These are phyloP conservation scores for Psilocybe mexicana DNA, from an alignment of 1,284 basidiomycete species.

Conservation along the genomic window DNA sequence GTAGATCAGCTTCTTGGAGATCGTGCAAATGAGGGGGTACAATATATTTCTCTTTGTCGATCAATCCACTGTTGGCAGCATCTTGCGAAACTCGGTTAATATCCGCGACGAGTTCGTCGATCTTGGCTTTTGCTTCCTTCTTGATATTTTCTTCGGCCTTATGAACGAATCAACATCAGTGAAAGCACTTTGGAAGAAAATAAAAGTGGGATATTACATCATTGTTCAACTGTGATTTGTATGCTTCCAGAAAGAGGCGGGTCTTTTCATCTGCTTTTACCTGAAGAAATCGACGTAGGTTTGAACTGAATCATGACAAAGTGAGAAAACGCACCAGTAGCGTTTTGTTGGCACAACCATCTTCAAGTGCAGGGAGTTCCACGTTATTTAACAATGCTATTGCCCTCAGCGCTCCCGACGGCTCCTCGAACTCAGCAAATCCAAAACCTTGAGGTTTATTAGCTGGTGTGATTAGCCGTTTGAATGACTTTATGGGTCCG, in stretches of 20 bases:
- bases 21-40: conserved; percentile 95
- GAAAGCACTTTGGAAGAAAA: conserved; percentile 4
- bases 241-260: conserved; percentile 81
- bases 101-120: conserved; percentile 59
- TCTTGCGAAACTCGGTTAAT: conserved; percentile 66
- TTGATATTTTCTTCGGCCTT: conserved; percentile 63
- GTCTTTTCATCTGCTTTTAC: conserved; percentile 96
- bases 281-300: conserved; percentile 47
- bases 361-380: conserved; percentile 85
- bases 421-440: conserved; percentile 91
- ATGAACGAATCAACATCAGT: conserved; percentile 2
- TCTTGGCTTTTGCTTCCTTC: conserved; percentile 54
- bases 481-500: conserved; percentile 85
- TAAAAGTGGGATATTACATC: conserved; percentile 50
- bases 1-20: conserved; percentile 91
- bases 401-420: conserved; percentile 84
- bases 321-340: conserved; percentile 65
- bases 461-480: conserved; percentile 84
- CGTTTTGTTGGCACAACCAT: conserved; percentile 83
- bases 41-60: conserved; percentile 79
- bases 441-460: conserved; percentile 95
- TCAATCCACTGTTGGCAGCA: conserved; percentile 62
- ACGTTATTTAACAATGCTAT: conserved; percentile 80
- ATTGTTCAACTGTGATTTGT: conserved; percentile 75
- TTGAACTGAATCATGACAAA: conserved; percentile 28